A percentile compares a stretch with the other conserved stretches of the same genome.
These are phyloP conservation scores for Physcia stellaris DNA, from an alignment of 495 filamentous ascomycete genomes.

Conservation along the genomic window DNA sequence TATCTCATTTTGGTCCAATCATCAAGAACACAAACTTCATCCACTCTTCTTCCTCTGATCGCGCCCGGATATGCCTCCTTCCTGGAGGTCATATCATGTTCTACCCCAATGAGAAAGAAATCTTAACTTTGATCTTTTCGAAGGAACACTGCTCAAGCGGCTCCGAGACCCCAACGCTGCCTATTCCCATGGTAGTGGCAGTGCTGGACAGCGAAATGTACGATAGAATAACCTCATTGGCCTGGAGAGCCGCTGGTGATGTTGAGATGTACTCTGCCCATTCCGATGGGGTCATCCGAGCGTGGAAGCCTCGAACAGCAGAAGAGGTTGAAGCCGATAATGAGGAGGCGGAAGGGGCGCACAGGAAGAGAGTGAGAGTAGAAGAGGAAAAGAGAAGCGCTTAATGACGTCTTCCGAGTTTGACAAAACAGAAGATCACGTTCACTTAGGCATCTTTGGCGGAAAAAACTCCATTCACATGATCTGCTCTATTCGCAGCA, in stretches of 20 bases:
- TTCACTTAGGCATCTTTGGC: slow-evolving; percentile 9
- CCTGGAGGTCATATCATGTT: slow-evolving; percentile 50
- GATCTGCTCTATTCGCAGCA: slow-evolving; percentile 5
- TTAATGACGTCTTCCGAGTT: slow-evolving; percentile 29
- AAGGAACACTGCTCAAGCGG: slow-evolving; percentile 58
- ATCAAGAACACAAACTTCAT: slow-evolving; percentile 59
- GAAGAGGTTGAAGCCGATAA: slow-evolving; percentile 38
- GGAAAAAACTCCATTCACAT: slow-evolving; percentile 1
- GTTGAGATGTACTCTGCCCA: slow-evolving; percentile 40
- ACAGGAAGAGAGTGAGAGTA: slow-evolving; percentile 24
- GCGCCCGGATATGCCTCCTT: slow-evolving; percentile 37
- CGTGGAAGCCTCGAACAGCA: slow-evolving; percentile 41
- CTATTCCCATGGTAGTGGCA: slow-evolving; percentile 22
- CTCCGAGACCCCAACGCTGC: slow-evolving; percentile 47
- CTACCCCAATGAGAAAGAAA: slow-evolving; percentile 60
- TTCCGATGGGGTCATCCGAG: slow-evolving; percentile 35
- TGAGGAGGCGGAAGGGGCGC: slow-evolving; percentile 24
- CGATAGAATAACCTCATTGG: slow-evolving; percentile 52
- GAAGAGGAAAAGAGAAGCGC: slow-evolving; percentile 36
- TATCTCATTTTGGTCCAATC: slow-evolving; percentile 67
- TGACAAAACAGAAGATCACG: slow-evolving; percentile 21
- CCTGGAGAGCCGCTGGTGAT: slow-evolving; percentile 49
- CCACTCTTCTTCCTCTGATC: slow-evolving; percentile 46
- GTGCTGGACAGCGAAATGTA: slow-evolving; percentile 28
- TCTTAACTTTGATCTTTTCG: slow-evolving; percentile 64